These are phyloP conservation scores for Brassica cretica DNA, from an alignment of 345 rosid species.

Conservation along the genomic window DNA sequence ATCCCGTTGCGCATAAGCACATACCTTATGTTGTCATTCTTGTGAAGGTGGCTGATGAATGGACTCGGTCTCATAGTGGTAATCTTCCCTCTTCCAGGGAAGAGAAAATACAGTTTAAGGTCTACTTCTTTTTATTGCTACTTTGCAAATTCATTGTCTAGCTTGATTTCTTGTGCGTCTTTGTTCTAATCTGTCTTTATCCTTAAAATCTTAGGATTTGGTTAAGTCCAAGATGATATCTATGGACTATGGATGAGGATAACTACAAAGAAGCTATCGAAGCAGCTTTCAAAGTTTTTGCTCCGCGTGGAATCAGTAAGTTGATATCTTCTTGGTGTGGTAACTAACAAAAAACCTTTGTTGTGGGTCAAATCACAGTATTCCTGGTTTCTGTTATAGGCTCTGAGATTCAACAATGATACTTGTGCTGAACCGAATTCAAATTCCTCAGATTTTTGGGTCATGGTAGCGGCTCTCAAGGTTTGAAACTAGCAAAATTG, in stretches of 20 bases:
- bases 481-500: conserved; percentile 45
- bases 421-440: conserved; percentile 61
- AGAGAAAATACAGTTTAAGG: conserved; percentile 92
- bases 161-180: conserved; percentile 24
- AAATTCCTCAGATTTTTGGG: conserved; percentile 89
- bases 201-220: conserved; percentile 58
- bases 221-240: conserved; percentile 69
- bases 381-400: conserved; percentile 45
- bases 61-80: conserved; percentile 71
- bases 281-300: conserved; percentile 87
- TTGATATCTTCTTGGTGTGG: conserved; percentile 23
- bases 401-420: conserved; percentile 65
- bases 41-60: conserved; percentile 76
- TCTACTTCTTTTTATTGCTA: conserved; percentile 28
- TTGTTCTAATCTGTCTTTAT: conserved; percentile 28
- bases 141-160: conserved; percentile 6
- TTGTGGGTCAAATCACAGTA: conserved; percentile 5
- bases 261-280: conserved; percentile 91
- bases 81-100: conserved; percentile 80
- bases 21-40: conserved; percentile 88
- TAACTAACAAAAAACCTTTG: background rate
- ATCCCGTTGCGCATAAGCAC: conserved; percentile 89
- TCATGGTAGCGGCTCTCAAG: conserved; percentile 96
- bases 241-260: conserved; percentile 75
- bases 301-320: conserved; percentile 91